phyloP scores from a whole-genome alignment of 164 flowering plant genomes.

The Stephania japonica region DNA sequence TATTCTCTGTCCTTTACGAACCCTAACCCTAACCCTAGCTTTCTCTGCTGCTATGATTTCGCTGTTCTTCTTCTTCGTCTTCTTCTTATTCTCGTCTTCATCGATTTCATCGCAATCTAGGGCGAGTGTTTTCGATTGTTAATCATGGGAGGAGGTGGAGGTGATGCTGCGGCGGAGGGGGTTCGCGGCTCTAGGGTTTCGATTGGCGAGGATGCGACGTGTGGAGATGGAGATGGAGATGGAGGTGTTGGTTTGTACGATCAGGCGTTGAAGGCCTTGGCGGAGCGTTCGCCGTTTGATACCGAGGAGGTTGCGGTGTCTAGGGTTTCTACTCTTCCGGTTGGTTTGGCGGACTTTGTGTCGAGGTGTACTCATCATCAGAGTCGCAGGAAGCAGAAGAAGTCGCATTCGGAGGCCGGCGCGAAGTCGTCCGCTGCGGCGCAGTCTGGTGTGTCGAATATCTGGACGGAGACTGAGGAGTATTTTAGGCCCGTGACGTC shows the following conservation, averaged over 20 bases:
- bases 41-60: background rate
- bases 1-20: background rate
- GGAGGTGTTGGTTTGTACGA: conserved; percentile 38
- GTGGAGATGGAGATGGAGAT: background rate
- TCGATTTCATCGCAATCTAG: background rate
- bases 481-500: conserved; percentile 60
- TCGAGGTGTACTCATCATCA: conserved; percentile 25
- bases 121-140: background rate
- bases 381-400: conserved; percentile 57
- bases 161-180: background rate
- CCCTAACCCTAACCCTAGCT: background rate
- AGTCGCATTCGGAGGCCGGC: conserved; percentile 44
- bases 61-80: background rate
- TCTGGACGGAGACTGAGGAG: conserved; percentile 76
- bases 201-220: background rate
- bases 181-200: background rate
- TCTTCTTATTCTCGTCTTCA: background rate
- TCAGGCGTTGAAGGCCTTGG: conserved; percentile 67
- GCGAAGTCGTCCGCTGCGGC: conserved; percentile 29
- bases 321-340: conserved; percentile 53
- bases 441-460: conserved; percentile 18
- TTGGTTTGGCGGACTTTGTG: conserved; percentile 44
- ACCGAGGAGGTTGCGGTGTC: conserved; percentile 34
- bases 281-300: conserved; percentile 71
- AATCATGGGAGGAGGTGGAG: background rate